A percentile compares a stretch with the other conserved stretches of the same genome.
Evolutionary conservation across 768 basidiomycete genomes (phyloP).

Genomic region (Dioszegia aurantiaca): DNA sequence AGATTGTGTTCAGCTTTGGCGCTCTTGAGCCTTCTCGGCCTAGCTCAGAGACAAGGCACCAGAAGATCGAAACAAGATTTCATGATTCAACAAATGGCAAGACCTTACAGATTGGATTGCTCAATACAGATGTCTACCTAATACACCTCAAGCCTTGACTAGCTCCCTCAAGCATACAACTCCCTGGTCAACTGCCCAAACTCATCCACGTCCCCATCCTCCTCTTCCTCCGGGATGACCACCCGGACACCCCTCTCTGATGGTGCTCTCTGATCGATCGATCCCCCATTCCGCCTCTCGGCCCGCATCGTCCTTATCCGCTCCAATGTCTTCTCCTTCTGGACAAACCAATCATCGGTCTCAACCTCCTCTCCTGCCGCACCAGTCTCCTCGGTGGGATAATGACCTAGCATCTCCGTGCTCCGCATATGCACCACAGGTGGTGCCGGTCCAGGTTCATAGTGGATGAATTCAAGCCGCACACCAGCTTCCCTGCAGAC

Average conservation of each 20-base stretch:
- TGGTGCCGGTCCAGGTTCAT: constrained; percentile 42
- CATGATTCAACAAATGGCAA: no score
- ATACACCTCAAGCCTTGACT: no score
- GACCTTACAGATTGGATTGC: no score
- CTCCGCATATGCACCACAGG: constrained; percentile 38
- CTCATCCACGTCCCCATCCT: constrained; percentile 11
- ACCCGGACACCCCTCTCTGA: constrained; percentile 1
- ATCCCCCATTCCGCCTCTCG: constrained; percentile 18
- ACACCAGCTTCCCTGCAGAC: constrained; percentile 66
- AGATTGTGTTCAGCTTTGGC: no score
- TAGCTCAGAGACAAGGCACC: no score
- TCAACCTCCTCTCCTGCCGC: constrained; percentile 19
- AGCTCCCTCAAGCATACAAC: background rate
- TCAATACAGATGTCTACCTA: no score
- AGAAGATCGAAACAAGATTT: no score
- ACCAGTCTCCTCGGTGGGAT: background rate
- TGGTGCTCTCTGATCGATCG: background rate
- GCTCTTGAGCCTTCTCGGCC: no score
- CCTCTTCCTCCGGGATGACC: background rate
- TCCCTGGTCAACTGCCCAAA: constrained; percentile 1
- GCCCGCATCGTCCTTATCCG: constrained; percentile 43
- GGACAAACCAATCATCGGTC: constrained; percentile 53
- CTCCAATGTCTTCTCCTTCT: constrained; percentile 52
- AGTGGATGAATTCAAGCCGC: constrained; percentile 43
- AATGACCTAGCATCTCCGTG: constrained; percentile 18